phyloP scores from a whole-genome alignment of 352 stramenopile species.

The Globisporangium abappressorium region DNA sequence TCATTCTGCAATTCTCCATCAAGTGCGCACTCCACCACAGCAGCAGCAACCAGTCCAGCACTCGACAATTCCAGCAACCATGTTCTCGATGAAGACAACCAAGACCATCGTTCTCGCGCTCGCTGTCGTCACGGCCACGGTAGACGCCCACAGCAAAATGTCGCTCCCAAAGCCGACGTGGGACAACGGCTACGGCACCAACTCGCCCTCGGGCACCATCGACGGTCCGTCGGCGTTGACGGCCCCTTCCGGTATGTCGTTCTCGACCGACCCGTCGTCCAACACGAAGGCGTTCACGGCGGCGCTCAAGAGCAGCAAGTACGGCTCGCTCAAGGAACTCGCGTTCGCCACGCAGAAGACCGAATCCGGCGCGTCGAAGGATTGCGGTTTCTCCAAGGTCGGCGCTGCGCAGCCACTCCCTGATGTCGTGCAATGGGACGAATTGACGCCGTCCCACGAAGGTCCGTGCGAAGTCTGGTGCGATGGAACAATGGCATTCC shows the following conservation, averaged over 20 bases:
- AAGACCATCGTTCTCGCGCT: conserved; percentile 12
- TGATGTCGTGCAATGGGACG: conserved; percentile 10
- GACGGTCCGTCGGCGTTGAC: conserved; percentile 1
- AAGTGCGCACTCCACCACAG: not conserved
- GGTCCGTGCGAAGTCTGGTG: conserved; percentile 25
- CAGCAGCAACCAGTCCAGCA: not conserved
- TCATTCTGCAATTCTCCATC: conserved; percentile 5
- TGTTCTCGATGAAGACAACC: conserved; percentile 8
- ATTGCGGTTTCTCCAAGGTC: conserved; percentile 11
- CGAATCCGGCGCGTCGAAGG: conserved; percentile 9
- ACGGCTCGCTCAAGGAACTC: not conserved
- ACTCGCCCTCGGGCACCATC: conserved; percentile 11
- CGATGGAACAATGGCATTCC: conserved; percentile 6
- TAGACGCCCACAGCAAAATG: conserved; percentile 29
- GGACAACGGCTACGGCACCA: conserved; percentile 13
- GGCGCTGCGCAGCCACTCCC: not conserved
- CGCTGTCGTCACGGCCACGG: not conserved
- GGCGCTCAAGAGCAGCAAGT: not conserved
- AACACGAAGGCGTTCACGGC: conserved; percentile 13
- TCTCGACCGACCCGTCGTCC: conserved; percentile 6
- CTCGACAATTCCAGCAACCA: not conserved
- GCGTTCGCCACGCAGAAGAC: conserved; percentile 8
- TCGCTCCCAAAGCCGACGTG: conserved; percentile 23
- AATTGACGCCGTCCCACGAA: conserved; percentile 15
- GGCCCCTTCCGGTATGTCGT: conserved; percentile 12